Evolutionary conservation across 192 early-diverging fungal species (phyloP).

Genomic region (Entophlyctis helioformis): DNA sequence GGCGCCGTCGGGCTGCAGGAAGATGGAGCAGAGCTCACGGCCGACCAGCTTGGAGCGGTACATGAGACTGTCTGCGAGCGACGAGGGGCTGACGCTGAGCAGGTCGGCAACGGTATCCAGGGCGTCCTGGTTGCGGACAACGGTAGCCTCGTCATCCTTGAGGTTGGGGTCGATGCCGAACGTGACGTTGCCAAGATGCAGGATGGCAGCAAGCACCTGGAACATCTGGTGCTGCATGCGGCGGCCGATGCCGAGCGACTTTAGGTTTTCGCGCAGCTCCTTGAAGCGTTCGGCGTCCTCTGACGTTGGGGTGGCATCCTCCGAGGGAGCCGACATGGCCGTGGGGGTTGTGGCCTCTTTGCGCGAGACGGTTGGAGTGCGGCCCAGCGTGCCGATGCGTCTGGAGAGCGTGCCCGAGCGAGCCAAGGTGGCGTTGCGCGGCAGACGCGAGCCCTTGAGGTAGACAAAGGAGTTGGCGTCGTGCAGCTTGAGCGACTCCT

Average conservation of each 20-base stretch:
- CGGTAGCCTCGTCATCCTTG: constrained; percentile 56
- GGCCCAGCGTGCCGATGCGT: not conserved
- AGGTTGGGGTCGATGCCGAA: constrained; percentile 32
- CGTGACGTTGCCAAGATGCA: constrained; percentile 77
- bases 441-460: constrained; percentile 1
- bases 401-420: constrained; percentile 4
- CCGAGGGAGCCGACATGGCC: too few relatives aligned
- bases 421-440: not conserved
- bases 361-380: not conserved
- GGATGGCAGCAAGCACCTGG: constrained; percentile 62
- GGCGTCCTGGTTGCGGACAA: constrained; percentile 51
- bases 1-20: constrained; percentile 63
- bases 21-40: constrained; percentile 67
- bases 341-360: constrained; percentile 1
- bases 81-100: constrained; percentile 55
- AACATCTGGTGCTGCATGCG: constrained; percentile 50
- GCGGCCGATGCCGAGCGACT: constrained; percentile 19
- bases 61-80: constrained; percentile 50
- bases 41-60: constrained; percentile 60
- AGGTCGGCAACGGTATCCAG: constrained; percentile 54
- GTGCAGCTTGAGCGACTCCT: constrained; percentile 44
- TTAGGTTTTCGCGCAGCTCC: constrained; percentile 8
- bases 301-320: not conserved
- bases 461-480: constrained; percentile 25
- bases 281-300: constrained; percentile 5